Conservation (phyloP, 1,284 basidiomycete species). For the Flammula alnicola region DNA sequence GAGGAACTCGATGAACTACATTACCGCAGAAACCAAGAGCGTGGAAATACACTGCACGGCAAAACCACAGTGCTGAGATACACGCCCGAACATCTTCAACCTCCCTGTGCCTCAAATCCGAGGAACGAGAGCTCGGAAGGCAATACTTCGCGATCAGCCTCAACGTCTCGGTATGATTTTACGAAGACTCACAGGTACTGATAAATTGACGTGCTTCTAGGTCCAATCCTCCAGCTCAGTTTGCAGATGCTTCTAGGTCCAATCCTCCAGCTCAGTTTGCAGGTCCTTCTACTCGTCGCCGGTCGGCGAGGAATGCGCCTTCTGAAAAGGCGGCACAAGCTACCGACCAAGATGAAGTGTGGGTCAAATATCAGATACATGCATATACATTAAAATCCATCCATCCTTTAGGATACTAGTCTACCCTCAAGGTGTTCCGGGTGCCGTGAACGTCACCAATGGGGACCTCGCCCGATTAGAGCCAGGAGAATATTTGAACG, state of each 20-base stretch:
- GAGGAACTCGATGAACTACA: too few species aligned
- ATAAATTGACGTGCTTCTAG: too few species aligned
- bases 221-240: neutral
- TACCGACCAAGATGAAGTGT: constrained; percentile 69
- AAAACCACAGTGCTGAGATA: neutral
- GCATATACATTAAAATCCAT: constrained; percentile 24
- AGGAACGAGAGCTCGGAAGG: neutral
- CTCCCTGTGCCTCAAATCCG: neutral
- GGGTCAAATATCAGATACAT: constrained; percentile 27
- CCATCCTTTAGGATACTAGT: constrained; percentile 64
- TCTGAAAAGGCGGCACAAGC: constrained; percentile 9
- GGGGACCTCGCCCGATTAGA: constrained; percentile 78
- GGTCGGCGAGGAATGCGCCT: constrained; percentile 13
- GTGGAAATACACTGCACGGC: neutral
- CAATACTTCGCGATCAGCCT: neutral
- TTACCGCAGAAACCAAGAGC: neutral
- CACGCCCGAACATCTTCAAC: neutral
- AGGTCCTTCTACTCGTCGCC: constrained; percentile 2
- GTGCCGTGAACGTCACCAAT: constrained; percentile 78
- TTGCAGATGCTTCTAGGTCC: neutral
- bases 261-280: neutral
- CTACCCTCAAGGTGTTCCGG: constrained; percentile 72
- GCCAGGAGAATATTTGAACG: constrained; percentile 89
- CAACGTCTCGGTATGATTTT: too few species aligned
- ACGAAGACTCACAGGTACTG: too few species aligned